phyloP scores from a whole-genome alignment of 352 stramenopile genomes.

The Globisporangium mamillatum region DNA sequence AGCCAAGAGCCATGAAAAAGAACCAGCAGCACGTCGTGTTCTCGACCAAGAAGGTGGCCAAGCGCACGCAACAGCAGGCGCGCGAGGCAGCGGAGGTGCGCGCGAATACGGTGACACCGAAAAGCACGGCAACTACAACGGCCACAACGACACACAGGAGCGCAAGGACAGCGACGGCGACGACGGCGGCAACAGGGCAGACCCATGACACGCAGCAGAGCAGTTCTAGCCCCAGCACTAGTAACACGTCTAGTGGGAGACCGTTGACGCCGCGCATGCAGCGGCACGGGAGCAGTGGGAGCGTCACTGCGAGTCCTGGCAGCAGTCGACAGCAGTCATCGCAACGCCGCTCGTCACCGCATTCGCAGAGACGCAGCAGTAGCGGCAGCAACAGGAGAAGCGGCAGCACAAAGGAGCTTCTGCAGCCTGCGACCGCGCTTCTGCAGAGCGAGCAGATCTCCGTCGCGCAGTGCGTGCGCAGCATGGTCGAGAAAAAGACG shows the following conservation, averaged over 20 bases:
- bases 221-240: constrained; percentile 14
- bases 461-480: constrained; percentile 72
- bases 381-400: constrained; percentile 17
- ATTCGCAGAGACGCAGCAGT: constrained; percentile 18
- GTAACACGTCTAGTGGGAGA: background rate
- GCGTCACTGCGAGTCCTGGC: constrained; percentile 15
- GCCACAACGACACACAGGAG: background rate
- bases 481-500: constrained; percentile 88
- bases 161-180: background rate
- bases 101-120: background rate
- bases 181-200: background rate
- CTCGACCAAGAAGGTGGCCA: constrained; percentile 59
- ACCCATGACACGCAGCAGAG: background rate
- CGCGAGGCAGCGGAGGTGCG: constrained; percentile 8
- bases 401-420: constrained; percentile 38
- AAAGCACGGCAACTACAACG: background rate
- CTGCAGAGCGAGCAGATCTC: constrained; percentile 70
- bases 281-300: constrained; percentile 11
- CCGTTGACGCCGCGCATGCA: background rate
- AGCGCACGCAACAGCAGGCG: constrained; percentile 28
- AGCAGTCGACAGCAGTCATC: constrained; percentile 7
- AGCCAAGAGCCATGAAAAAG: constrained; percentile 23
- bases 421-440: constrained; percentile 64
- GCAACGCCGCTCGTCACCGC: constrained; percentile 12
- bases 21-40: constrained; percentile 50